phyloP scores from a whole-genome alignment of 2,329 filamentous ascomycete genomes.

The Ceratocystis cubensis region DNA sequence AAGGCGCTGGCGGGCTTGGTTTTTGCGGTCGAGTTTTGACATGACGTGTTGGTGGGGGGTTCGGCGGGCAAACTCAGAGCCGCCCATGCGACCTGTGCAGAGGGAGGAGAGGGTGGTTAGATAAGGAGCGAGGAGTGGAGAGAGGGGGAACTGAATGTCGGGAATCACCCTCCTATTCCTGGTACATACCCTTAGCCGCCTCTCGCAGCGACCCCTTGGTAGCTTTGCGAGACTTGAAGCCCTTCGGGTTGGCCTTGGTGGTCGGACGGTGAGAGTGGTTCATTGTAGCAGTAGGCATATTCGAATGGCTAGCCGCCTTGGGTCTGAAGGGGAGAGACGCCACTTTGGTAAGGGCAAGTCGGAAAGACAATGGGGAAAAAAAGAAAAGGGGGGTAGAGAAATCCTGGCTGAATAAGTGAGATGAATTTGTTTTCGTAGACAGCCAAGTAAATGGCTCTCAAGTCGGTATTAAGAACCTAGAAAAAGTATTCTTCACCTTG shows the following conservation, averaged over 20 bases:
- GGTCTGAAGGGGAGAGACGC: constrained; percentile 72
- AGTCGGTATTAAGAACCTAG: not conserved
- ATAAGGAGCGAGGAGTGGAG: not conserved
- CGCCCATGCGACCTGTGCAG: constrained; percentile 55
- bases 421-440: not conserved
- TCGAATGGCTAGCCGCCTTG: constrained; percentile 63
- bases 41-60: constrained; percentile 93
- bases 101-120: not conserved
- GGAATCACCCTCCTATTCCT: too few relatives aligned
- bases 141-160: constrained; percentile 21
- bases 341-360: constrained; percentile 35
- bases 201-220: constrained; percentile 82
- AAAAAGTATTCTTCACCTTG: not conserved
- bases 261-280: constrained; percentile 84
- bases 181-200: constrained; percentile 56
- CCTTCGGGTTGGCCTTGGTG: constrained; percentile 77
- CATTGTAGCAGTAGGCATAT: constrained; percentile 52
- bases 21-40: constrained; percentile 91
- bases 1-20: constrained; percentile 86
- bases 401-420: not conserved
- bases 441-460: not conserved
- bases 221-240: constrained; percentile 84
- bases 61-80: constrained; percentile 60
- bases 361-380: not conserved
- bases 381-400: not conserved